A percentile compares a stretch with the other conserved stretches of the same genome.
Evolutionary conservation across 768 basidiomycete genomes (phyloP).

Genomic region (Kondoa malvinella): DNA sequence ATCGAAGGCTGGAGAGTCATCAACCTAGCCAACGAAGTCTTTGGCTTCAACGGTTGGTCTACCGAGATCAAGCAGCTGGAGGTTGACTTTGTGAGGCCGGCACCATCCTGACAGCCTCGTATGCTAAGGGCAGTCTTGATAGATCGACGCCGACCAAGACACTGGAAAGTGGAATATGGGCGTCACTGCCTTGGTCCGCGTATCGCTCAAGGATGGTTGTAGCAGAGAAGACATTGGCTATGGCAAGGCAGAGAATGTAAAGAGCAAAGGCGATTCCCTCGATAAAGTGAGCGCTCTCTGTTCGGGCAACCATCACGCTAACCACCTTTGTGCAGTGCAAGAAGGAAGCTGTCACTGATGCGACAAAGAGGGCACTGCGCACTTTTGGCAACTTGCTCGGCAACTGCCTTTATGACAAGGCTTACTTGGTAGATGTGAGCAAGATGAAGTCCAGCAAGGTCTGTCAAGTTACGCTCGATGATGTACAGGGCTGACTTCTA

Average conservation of each 20-base stretch:
- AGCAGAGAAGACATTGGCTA: constrained; percentile 90
- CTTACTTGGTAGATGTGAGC: constrained; percentile 60
- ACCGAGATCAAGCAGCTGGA: constrained; percentile 27
- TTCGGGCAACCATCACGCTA: not conserved
- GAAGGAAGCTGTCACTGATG: constrained; percentile 96
- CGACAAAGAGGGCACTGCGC: constrained; percentile 59
- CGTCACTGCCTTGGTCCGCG: constrained; percentile 66
- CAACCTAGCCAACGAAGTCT: constrained; percentile 93
- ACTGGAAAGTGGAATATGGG: constrained; percentile 50
- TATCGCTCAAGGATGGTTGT: constrained; percentile 71
- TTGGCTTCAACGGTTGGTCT: constrained; percentile 63
- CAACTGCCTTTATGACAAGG: constrained; percentile 93
- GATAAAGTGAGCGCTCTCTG: constrained; percentile 56
- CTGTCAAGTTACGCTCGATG: constrained; percentile 28
- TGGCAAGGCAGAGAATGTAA: constrained; percentile 67
- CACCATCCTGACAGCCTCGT: not conserved
- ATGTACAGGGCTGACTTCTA: not conserved
- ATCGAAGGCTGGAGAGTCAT: constrained; percentile 97
- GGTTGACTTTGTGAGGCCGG: constrained; percentile 30
- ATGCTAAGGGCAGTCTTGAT: constrained; percentile 27
- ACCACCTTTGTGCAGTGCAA: too few relatives aligned
- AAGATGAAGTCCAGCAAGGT: constrained; percentile 77
- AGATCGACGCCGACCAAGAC: constrained; percentile 57
- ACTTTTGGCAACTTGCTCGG: constrained; percentile 90
- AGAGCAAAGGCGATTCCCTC: constrained; percentile 64